Percentiles rank a stretch among this genome's conserved stretches.
phyloP scores from a whole-genome alignment of 768 basidiomycete species.

The Clitopilus hobsonii region DNA sequence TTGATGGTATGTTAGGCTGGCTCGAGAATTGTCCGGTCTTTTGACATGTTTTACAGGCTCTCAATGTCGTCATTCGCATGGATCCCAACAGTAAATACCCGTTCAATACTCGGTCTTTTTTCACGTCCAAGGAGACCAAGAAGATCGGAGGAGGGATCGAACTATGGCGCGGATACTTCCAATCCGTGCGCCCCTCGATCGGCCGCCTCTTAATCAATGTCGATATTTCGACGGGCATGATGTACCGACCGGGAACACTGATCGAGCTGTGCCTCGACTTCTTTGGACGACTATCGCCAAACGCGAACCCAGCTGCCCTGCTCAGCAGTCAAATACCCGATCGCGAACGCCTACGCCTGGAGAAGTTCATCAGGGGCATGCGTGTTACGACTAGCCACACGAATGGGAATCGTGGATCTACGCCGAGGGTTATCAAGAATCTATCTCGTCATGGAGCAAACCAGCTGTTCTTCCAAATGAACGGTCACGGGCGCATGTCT shows the following conservation, averaged over 20 bases:
- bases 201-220: slow-evolving; percentile 67
- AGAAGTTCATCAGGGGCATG: slow-evolving; percentile 31
- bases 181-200: slow-evolving; percentile 66
- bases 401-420: slow-evolving; percentile 2
- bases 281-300: slow-evolving; percentile 25
- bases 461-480: slow-evolving; percentile 45
- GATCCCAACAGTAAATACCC: slow-evolving; percentile 64
- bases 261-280: slow-evolving; percentile 56
- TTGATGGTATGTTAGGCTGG: slow-evolving; percentile 42
- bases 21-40: neutral
- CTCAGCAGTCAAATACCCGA: slow-evolving; percentile 30
- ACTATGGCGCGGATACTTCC: slow-evolving; percentile 80
- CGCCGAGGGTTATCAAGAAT: slow-evolving; percentile 48
- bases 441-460: slow-evolving; percentile 45
- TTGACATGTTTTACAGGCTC: slow-evolving; percentile 35
- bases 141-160: slow-evolving; percentile 58
- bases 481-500: slow-evolving; percentile 45
- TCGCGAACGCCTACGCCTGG: slow-evolving; percentile 40
- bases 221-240: slow-evolving; percentile 72
- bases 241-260: slow-evolving; percentile 65
- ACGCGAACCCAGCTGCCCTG: neutral
- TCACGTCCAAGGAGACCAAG: slow-evolving; percentile 49
- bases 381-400: slow-evolving; percentile 21
- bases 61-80: slow-evolving; percentile 76
- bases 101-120: slow-evolving; percentile 74